These are phyloP conservation scores for Colletotrichum chrysophilum DNA, from an alignment of 2,329 filamentous ascomycete species.

Conservation along the genomic window DNA sequence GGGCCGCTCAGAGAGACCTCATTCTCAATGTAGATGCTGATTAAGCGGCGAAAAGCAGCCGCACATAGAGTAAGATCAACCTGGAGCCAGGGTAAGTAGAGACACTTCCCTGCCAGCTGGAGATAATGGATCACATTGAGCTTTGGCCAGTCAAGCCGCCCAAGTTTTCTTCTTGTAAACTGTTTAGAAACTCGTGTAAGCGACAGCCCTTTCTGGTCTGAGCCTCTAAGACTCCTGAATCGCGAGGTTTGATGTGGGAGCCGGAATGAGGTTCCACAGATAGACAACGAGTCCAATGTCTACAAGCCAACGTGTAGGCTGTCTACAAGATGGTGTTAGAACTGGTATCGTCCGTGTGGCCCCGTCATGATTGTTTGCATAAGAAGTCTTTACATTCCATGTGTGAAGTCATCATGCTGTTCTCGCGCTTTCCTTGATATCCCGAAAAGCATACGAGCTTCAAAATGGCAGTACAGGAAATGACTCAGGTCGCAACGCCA, in stretches of 20 bases:
- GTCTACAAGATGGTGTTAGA: background rate
- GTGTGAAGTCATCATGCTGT: background rate
- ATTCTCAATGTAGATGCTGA: background rate
- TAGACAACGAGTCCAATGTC: background rate
- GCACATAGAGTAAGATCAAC: background rate
- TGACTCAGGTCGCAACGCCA: background rate
- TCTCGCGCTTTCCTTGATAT: background rate
- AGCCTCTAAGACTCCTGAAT: background rate
- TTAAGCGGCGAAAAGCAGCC: background rate
- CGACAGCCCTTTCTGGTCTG: background rate
- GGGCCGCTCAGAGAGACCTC: background rate
- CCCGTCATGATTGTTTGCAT: background rate
- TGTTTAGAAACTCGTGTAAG: background rate
- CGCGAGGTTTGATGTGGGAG: background rate
- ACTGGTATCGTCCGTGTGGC: background rate
- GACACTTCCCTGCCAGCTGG: background rate
- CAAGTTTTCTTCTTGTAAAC: background rate
- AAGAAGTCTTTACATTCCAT: background rate
- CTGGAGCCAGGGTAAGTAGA: background rate
- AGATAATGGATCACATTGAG: background rate
- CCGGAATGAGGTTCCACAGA: background rate
- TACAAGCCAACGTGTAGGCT: background rate
- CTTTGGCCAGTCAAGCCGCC: background rate
- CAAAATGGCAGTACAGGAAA: background rate
- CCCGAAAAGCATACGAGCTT: background rate